A percentile compares a stretch with the other conserved stretches of the same genome.
Conservation (phyloP, 768 basidiomycete species). For the Collybia sp. region DNA sequence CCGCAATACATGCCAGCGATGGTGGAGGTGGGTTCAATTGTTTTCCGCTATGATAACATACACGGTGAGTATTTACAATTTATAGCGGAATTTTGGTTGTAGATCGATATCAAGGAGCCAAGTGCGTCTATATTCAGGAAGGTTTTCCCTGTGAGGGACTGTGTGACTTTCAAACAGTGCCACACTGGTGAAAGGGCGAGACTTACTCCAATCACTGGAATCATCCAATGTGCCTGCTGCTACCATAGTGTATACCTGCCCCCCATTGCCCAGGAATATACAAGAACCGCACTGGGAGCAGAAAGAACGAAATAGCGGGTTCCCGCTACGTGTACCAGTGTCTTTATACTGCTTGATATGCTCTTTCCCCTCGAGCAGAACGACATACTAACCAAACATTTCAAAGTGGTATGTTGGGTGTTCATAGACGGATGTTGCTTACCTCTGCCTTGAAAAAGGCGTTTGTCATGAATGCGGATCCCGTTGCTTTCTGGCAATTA, state of each 20-base stretch:
- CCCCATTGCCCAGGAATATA: constrained; percentile 15
- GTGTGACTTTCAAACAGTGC: too few relatives aligned
- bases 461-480: constrained; percentile 35
- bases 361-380: constrained; percentile 15
- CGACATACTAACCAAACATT: constrained; percentile 13
- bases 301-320: constrained; percentile 18
- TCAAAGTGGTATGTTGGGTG: too few relatives aligned
- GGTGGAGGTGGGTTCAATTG: too few relatives aligned
- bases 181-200: neutral
- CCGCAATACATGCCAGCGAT: too few relatives aligned
- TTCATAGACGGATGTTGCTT: neutral
- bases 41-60: too few relatives aligned
- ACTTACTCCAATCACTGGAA: constrained; percentile 24
- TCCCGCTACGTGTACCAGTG: constrained; percentile 16
- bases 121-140: too few relatives aligned
- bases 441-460: constrained; percentile 29
- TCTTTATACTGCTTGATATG: constrained; percentile 17
- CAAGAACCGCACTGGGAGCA: constrained; percentile 20
- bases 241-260: constrained; percentile 17
- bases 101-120: too few relatives aligned
- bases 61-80: too few relatives aligned
- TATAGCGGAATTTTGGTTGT: too few relatives aligned
- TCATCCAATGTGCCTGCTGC: constrained; percentile 26
- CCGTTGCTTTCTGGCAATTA: constrained; percentile 38
- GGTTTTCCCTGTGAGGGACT: too few relatives aligned